Evolutionary conservation across 1,284 basidiomycete genomes (phyloP).

Genomic region (Blastosporella zonata): DNA sequence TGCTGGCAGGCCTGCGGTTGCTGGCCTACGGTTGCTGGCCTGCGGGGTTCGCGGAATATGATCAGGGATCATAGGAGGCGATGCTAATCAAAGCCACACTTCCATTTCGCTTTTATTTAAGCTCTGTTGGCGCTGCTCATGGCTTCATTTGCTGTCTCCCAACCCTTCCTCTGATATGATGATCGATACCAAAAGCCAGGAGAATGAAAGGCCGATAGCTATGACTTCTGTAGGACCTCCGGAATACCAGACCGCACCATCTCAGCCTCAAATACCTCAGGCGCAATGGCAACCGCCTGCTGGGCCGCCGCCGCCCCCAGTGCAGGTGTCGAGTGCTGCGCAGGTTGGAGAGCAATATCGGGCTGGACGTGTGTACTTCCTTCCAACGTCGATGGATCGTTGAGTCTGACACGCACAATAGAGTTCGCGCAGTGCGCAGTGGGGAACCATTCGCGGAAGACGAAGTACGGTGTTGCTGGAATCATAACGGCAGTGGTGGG

Average conservation of each 20-base stretch:
- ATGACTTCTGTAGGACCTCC: neutral
- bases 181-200: no score
- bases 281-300: constrained; percentile 1
- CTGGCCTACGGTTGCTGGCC: no score
- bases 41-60: no score
- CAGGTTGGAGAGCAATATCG: constrained; percentile 19
- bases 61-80: no score
- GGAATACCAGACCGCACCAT: constrained; percentile 2
- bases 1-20: no score
- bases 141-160: no score
- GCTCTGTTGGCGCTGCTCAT: no score
- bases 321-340: constrained; percentile 3
- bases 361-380: constrained; percentile 14
- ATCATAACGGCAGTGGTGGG: constrained; percentile 33
- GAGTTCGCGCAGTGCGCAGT: constrained; percentile 32
- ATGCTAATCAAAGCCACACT: no score
- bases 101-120: no score
- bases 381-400: neutral
- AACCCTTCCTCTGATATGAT: no score
- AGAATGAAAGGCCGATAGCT: no score
- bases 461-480: constrained; percentile 32
- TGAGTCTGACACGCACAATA: constrained; percentile 9
- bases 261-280: constrained; percentile 1
- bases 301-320: neutral
- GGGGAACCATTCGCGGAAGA: constrained; percentile 29